Conservation (phyloP, 805 yeast species). For the Kazachstania taianensis region DNA sequence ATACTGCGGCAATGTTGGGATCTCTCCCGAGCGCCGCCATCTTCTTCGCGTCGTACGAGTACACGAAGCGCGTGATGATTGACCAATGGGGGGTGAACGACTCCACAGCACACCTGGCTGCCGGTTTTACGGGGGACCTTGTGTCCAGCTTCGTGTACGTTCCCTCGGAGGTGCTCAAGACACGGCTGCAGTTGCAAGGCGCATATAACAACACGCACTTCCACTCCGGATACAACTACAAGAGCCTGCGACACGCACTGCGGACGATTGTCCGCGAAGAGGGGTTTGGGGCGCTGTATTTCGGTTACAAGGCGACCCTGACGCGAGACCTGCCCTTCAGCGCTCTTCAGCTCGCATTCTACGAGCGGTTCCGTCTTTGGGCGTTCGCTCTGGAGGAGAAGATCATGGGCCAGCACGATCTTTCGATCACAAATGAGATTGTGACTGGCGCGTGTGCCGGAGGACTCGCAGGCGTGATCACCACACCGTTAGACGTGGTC, state of each 20-base stretch:
- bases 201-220: conserved; percentile 69
- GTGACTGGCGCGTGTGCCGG: conserved; percentile 94
- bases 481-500: conserved; percentile 87
- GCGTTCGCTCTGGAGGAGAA: conserved; percentile 37
- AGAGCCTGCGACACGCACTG: conserved; percentile 63
- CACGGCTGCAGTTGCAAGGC: conserved; percentile 90
- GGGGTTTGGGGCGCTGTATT: conserved; percentile 67
- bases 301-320: conserved; percentile 90
- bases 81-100: conserved; percentile 59
- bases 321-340: conserved; percentile 91
- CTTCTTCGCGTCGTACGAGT: conserved; percentile 89
- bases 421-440: conserved; percentile 55
- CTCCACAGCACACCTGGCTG: conserved; percentile 65
- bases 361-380: conserved; percentile 65
- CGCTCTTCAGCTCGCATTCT: conserved; percentile 91
- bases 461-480: conserved; percentile 77
- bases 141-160: conserved; percentile 84
- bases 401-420: conserved; percentile 31
- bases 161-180: conserved; percentile 89
- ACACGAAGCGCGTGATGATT: conserved; percentile 60
- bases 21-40: conserved; percentile 89
- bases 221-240: conserved; percentile 77
- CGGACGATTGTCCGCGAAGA: conserved; percentile 53
- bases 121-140: conserved; percentile 91
- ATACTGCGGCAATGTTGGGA: conserved; percentile 84